These are phyloP conservation scores for Ulota crispa DNA, from an alignment of 225 moss, liverwort and hornwort species.

Conservation along the genomic window DNA sequence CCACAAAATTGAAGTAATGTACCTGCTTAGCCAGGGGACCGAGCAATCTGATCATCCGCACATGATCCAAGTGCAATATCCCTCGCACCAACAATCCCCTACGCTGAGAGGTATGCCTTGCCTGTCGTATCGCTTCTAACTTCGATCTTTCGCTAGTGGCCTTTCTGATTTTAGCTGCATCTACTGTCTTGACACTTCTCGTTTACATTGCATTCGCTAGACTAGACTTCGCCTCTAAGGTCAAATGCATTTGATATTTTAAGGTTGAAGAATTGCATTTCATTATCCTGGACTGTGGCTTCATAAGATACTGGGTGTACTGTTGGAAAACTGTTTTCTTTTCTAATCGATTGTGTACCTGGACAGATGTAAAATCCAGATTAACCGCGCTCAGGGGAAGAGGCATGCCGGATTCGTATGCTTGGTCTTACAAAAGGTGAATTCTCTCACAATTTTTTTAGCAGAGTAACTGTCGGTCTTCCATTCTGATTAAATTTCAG, in stretches of 20 bases:
- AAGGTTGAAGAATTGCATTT: background rate
- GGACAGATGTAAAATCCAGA: constrained; percentile 82
- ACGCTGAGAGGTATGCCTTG: constrained; percentile 64
- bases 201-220: background rate
- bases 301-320: background rate
- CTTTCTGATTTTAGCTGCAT: background rate
- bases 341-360: background rate
- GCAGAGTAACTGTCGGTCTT: background rate
- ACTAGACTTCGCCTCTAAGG: background rate
- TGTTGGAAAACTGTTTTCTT: background rate
- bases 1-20: constrained; percentile 71
- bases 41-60: constrained; percentile 77
- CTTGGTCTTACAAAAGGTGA: constrained; percentile 84
- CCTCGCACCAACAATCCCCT: constrained; percentile 55
- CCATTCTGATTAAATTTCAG: background rate
- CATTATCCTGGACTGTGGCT: too few species aligned
- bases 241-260: too few species aligned
- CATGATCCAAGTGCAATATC: constrained; percentile 75
- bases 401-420: constrained; percentile 83
- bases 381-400: constrained; percentile 79
- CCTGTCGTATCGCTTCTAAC: background rate
- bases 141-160: background rate
- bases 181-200: background rate
- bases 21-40: constrained; percentile 56
- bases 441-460: background rate